Conservation (phyloP, 2,329 filamentous ascomycete species). For the Hypocreales sp. region DNA sequence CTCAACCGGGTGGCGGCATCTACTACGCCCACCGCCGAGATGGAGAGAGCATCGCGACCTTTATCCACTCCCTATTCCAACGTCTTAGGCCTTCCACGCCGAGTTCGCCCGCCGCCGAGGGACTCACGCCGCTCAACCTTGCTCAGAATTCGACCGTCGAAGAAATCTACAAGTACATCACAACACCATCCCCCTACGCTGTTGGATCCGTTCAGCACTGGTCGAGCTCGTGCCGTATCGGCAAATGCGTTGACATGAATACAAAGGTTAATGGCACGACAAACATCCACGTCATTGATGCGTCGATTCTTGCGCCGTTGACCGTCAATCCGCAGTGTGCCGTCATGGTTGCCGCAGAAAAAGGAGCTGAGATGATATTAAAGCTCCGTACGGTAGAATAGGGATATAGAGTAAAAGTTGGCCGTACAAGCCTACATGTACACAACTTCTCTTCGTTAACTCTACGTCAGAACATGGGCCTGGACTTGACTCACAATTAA, state of each 20-base stretch:
- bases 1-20: constrained; percentile 22
- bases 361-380: constrained; percentile 29
- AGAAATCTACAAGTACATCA: constrained; percentile 33
- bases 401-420: no score
- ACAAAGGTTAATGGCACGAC: constrained; percentile 29
- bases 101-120: constrained; percentile 12
- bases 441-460: no score
- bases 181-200: constrained; percentile 28
- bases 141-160: constrained; percentile 26
- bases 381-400: no score
- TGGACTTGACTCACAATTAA: no score
- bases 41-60: constrained; percentile 29
- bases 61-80: constrained; percentile 34
- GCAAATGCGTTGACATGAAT: constrained; percentile 29
- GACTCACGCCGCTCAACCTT: constrained; percentile 32
- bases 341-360: constrained; percentile 36
- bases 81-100: constrained; percentile 15
- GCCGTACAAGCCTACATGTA: no score
- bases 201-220: constrained; percentile 35
- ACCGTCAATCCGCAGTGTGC: constrained; percentile 39
- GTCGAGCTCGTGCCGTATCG: constrained; percentile 35
- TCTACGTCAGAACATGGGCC: no score
- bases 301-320: constrained; percentile 30
- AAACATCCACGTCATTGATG: constrained; percentile 36
- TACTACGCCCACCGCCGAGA: constrained; percentile 33